A percentile compares a stretch with the other conserved stretches of the same genome.
Evolutionary conservation across 495 filamentous ascomycete genomes (phyloP).

Genomic region (Corynascus novoguineensis): DNA sequence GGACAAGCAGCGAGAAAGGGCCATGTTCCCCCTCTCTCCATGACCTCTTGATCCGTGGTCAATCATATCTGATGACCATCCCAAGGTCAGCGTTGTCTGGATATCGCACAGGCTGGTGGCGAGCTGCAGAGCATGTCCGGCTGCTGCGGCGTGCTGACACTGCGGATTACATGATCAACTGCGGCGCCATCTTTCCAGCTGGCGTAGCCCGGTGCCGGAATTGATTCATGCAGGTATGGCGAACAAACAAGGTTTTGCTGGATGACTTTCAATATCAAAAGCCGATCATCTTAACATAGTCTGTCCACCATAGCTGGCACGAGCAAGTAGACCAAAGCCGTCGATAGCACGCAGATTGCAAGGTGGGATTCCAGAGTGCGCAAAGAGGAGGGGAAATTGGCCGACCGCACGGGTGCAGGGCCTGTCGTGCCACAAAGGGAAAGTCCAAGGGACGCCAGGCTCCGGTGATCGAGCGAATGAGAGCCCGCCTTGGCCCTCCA

Average conservation of each 20-base stretch:
- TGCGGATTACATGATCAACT: too few species aligned
- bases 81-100: too few species aligned
- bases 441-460: conserved; percentile 20
- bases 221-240: background rate
- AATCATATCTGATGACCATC: too few species aligned
- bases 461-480: conserved; percentile 22
- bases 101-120: background rate
- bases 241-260: background rate
- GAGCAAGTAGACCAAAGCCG: background rate
- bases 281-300: background rate
- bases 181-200: background rate
- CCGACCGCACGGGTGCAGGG: conserved; percentile 5
- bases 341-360: conserved; percentile 13
- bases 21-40: too few species aligned
- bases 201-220: background rate
- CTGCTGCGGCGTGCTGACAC: background rate
- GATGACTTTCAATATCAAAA: background rate
- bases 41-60: background rate
- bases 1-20: background rate
- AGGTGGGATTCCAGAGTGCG: conserved; percentile 12
- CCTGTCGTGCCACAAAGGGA: conserved; percentile 14
- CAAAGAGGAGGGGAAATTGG: conserved; percentile 9
- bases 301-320: background rate
- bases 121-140: background rate
- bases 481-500: conserved; percentile 20